Evolutionary conservation across 768 basidiomycete species (phyloP), one percentile per base, ranked within the genome.

Genomic region (Agrocybe praecox): DNA sequence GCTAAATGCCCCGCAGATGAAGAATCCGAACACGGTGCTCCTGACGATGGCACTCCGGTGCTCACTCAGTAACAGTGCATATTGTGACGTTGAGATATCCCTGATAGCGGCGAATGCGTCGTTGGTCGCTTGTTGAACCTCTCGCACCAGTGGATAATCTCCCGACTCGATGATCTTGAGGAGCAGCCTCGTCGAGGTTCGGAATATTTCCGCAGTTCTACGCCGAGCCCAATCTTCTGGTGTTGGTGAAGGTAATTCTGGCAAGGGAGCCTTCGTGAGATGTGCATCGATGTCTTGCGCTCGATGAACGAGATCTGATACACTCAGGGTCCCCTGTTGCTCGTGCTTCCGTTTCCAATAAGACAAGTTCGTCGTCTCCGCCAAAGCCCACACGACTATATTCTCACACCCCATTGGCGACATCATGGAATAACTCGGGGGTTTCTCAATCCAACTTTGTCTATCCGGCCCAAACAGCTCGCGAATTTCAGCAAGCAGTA

Each of bases 351-450:
- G 74, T 73, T 92, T 92, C 90, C 89, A 94, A 51, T 58, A 64
- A 42, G 87, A 79, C 15, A 94, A 80, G 18, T 71, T 74, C 11
- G 87, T 83, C 34, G 83, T 88, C 74, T 92, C 85, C 4, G 92
- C 89, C 44, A 94, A 77, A 23, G 89, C 90, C 78, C 89, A 87
- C 47, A 94, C 84, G 52, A 90, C 84, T 57, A 77, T 74, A 72
- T 92, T 91, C 64, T 89, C 87, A 76, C 92, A 92, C 18, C 92
- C 92, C 90, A 94, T 94, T 6, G 90, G 81, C 44, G 80, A 77
- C 73, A 91, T 77, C 92, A 94, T 94, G n/a, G 84, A 85, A 54
- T 83, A 77, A 65, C 79, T 74, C 43, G 73, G 62, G 18, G 67
- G 65, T 32, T 74, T 74, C 21, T 68, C 64, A 48, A 83, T 68